Percentiles rank a stretch among this genome's conserved stretches.
Conservation (phyloP, 345 rosid species). For the rapeseed (Brassica napus) region Da-Ae NC_063451.1:40639501-40640000, state of each 20-base stretch:
- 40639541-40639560: constrained; percentile 53
- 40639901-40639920: constrained; percentile 58
- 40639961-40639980: constrained; percentile 80
- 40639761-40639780: constrained; percentile 75
- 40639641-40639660: constrained; percentile 56
- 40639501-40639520: constrained; percentile 44
- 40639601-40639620: constrained; percentile 58
- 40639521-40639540: constrained; percentile 46
- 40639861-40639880: constrained; percentile 69
- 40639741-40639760: constrained; percentile 71
- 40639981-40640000: constrained; percentile 69
- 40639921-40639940: constrained; percentile 64
- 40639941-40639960: constrained; percentile 62
- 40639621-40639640: constrained; percentile 81
- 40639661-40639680: constrained; percentile 22
- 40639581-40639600: constrained; percentile 59
- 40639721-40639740: constrained; percentile 68
- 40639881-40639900: constrained; percentile 71
- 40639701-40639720: constrained; percentile 74
- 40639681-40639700: constrained; percentile 54
- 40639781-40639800: constrained; percentile 67
- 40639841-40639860: constrained; percentile 65
- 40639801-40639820: constrained; percentile 77
- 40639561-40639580: constrained; percentile 55
- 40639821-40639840: constrained; percentile 69